Base-by-base conservation (phyloP, 2,329 filamentous ascomycete species). In the Nemania bipapillata region DNA sequence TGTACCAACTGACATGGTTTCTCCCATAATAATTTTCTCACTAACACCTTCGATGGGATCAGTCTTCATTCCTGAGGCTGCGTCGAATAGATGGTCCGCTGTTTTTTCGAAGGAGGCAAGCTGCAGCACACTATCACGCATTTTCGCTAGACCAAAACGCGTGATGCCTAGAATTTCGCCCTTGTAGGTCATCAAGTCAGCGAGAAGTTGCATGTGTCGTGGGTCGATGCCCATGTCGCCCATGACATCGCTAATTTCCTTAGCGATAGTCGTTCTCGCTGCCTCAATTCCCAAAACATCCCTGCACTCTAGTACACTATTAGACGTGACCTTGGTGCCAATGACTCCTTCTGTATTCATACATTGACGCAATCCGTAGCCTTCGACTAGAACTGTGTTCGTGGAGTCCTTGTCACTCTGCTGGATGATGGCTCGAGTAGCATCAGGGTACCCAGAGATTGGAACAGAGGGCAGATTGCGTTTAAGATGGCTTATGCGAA, bases 171-270 rank as follows among this genome's bases (percentile, higher is more conserved):
- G 87, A 0, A 99, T 92, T 74, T 98, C 95, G 58, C 96, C 96
- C 83, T 97, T 98, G 86, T 95, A 98, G 0, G 96, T 98, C 96
- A 99, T 99, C 62, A 97, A 94, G 77, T 99, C 96, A 11, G 96
- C 95, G 1, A 99, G 88, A 20, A 99, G 87, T 79, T 97, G 92
- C 94, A 99, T 98, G 83, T 99, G 96, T 64, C 96, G 92, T 52
- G 94, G 95, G 81, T 99, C 96, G 76, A 99, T 98, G 80, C 89
- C 90, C 94, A 99, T 97, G 79, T 91, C 90, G 40, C 89, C 89
- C 94, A 98, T 99, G 77, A 98, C 96, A 60, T 87, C 86, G 61
- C 86, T 87, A 76, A 99, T 98, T 83, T 99, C 96, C 53, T 87
- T 84, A 57, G 96, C 92, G 77, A 99, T 98, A 6, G 94, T 97